Percentiles rank a stretch among this genome's conserved stretches.
These are phyloP conservation scores for Colletotrichum sp. DNA, from an alignment of 2,329 filamentous ascomycete species.

Conservation along the genomic window DNA sequence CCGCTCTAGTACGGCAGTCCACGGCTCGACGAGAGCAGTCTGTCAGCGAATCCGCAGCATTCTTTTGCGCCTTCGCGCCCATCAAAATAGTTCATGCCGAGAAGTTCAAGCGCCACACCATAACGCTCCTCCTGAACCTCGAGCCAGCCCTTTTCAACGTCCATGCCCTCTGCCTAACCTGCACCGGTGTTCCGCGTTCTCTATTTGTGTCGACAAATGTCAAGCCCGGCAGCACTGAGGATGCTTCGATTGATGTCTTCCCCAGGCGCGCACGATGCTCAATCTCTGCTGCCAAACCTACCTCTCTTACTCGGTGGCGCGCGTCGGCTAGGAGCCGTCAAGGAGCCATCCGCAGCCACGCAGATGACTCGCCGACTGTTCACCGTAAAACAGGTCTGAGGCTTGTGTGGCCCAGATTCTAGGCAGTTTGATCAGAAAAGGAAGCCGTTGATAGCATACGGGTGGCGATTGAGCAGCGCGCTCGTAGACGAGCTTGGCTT, in stretches of 20 bases:
- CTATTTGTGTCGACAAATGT: slow-evolving; percentile 6
- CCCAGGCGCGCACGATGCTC: not conserved
- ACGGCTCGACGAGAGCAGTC: not conserved
- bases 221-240: not conserved
- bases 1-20: not conserved
- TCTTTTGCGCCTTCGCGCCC: not conserved
- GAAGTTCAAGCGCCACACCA: slow-evolving; percentile 16
- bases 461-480: slow-evolving; percentile 1
- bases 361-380: not conserved
- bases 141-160: slow-evolving; percentile 1
- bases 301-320: not conserved
- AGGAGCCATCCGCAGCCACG: not conserved
- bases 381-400: slow-evolving; percentile 11
- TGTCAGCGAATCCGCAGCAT: not conserved
- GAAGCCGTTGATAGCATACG: not conserved
- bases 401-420: not conserved
- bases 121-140: slow-evolving; percentile 14
- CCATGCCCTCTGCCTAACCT: slow-evolving; percentile 15
- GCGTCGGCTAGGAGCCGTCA: not conserved
- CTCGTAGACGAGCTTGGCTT: not conserved
- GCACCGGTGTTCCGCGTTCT: slow-evolving; percentile 17
- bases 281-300: not conserved
- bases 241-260: not conserved
- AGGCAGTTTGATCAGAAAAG: not conserved
- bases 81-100: slow-evolving; percentile 15